Evolutionary conservation across 2,329 filamentous ascomycete species (phyloP).

Genomic region (Blumeria hordei): DNA sequence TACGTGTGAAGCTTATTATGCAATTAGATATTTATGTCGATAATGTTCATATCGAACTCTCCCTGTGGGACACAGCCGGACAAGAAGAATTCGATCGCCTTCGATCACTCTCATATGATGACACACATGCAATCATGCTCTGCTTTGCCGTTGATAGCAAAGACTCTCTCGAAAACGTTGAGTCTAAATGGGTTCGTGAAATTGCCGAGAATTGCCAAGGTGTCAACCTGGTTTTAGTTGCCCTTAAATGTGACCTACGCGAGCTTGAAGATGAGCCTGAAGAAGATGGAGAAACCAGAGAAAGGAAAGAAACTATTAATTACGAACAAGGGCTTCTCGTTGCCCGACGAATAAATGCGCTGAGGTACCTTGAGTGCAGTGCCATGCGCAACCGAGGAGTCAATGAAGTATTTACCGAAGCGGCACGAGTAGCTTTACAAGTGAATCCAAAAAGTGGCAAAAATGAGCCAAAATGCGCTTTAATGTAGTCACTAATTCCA

Average conservation of each 20-base stretch:
- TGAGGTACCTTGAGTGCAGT: conserved; percentile 93
- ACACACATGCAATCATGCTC: conserved; percentile 96
- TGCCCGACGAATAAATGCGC: conserved; percentile 70
- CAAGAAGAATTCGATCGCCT: conserved; percentile 98
- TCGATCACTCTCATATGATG: conserved; percentile 83
- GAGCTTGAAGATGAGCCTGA: conserved; percentile 41
- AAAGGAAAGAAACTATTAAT: conserved; percentile 53
- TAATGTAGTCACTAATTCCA: conserved; percentile 24
- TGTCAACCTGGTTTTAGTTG: conserved; percentile 84
- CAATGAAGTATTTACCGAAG: conserved; percentile 96
- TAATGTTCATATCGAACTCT: conserved; percentile 87
- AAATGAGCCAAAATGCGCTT: conserved; percentile 32
- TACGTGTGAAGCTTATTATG: too few species aligned
- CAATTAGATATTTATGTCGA: conserved; percentile 89
- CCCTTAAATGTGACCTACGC: conserved; percentile 86
- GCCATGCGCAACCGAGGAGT: conserved; percentile 96
- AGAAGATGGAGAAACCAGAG: conserved; percentile 22
- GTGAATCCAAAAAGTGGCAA: conserved; percentile 34
- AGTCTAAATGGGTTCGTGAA: conserved; percentile 95
- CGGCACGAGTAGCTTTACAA: conserved; percentile 71
- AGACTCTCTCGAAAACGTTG: conserved; percentile 92
- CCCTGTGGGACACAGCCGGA: conserved; percentile 92
- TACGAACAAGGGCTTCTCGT: conserved; percentile 85
- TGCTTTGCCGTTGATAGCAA: conserved; percentile 95
- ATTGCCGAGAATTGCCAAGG: conserved; percentile 94